Evolutionary conservation across 345 rosid genomes (phyloP).

Genomic region (Brassica incana): DNA sequence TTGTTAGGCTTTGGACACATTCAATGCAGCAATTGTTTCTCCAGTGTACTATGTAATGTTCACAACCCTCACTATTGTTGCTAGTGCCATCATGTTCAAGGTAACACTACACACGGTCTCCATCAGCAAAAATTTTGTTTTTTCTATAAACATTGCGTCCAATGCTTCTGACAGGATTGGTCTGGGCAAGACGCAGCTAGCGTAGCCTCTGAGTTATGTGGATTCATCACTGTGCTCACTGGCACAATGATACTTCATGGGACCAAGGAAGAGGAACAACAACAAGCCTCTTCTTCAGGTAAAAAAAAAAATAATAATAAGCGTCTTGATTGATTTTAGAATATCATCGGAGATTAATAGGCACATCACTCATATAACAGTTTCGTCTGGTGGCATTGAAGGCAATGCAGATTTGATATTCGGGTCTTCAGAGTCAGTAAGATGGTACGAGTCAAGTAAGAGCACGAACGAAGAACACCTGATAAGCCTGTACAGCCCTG

Average conservation of each 20-base stretch:
- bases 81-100: constrained; percentile 3
- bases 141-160: not conserved
- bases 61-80: not conserved
- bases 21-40: not conserved
- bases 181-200: not conserved
- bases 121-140: not conserved
- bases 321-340: not conserved
- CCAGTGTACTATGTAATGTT: not conserved
- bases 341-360: not conserved
- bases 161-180: not conserved
- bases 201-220: constrained; percentile 2
- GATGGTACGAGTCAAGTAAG: constrained; percentile 79
- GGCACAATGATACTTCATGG: not conserved
- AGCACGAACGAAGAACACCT: constrained; percentile 66
- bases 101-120: not conserved
- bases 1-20: not conserved
- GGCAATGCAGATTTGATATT: constrained; percentile 15
- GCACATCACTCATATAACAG: not conserved
- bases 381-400: constrained; percentile 11
- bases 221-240: not conserved
- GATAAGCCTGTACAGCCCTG: constrained; percentile 54
- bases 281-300: not conserved
- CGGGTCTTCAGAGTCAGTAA: constrained; percentile 55
- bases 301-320: not conserved
- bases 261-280: not conserved